Conservation (phyloP, 2,329 filamentous ascomycete species). For the Pseudofabraea citricarpa region DNA sequence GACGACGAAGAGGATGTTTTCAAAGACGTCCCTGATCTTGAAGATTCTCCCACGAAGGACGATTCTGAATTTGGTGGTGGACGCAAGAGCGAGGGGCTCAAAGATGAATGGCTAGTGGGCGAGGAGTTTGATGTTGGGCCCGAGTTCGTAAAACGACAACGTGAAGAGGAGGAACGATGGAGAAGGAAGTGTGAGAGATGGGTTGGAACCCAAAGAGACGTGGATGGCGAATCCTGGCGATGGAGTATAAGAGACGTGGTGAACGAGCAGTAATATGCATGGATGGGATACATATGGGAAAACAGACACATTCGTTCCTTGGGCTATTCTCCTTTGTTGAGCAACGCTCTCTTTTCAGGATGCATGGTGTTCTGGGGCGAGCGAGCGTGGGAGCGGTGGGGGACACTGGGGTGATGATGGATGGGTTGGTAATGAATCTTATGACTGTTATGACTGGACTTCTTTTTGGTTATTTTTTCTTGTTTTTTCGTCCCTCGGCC, state of each 20-base stretch:
- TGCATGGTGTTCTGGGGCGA: too few relatives aligned
- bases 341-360: not conserved
- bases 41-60: conserved; percentile 47
- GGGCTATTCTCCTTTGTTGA: not conserved
- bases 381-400: too few relatives aligned
- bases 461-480: too few relatives aligned
- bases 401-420: not conserved
- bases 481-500: too few relatives aligned
- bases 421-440: not conserved
- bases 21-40: conserved; percentile 88
- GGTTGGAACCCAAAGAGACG: conserved; percentile 56
- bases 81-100: conserved; percentile 52
- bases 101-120: conserved; percentile 79
- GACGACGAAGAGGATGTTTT: conserved; percentile 93
- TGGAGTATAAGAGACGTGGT: conserved; percentile 69
- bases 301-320: not conserved
- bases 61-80: conserved; percentile 42
- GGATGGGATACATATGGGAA: not conserved
- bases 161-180: conserved; percentile 91
- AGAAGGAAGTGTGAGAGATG: conserved; percentile 81
- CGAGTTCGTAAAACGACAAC: conserved; percentile 83
- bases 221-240: conserved; percentile 59
- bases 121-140: conserved; percentile 98
- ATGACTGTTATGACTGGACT: conserved; percentile 1
- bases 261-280: conserved; percentile 5